A percentile compares a stretch with the other conserved stretches of the same genome.
Conservation (phyloP, 1,139 yeast species). For the Suhomyces bribrorum region DNA sequence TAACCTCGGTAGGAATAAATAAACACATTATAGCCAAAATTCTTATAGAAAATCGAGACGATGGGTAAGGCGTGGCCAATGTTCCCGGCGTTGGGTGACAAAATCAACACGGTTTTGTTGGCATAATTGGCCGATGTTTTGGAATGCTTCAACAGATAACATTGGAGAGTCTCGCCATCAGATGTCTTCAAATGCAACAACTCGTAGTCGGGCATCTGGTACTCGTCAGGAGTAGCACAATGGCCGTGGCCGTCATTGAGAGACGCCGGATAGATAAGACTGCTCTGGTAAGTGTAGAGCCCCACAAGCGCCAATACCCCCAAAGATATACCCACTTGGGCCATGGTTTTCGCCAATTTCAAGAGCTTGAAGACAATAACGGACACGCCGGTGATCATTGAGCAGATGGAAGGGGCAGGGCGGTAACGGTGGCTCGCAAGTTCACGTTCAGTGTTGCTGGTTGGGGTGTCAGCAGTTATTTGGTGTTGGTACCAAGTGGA, state of each 20-base stretch:
- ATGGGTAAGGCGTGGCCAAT: slow-evolving; percentile 91
- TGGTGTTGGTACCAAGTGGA: too few species aligned
- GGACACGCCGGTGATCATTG: slow-evolving; percentile 11
- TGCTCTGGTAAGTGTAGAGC: slow-evolving; percentile 65
- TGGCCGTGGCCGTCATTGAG: slow-evolving; percentile 73
- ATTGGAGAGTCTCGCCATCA: slow-evolving; percentile 59
- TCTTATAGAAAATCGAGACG: slow-evolving; percentile 66
- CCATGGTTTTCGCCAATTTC: slow-evolving; percentile 14
- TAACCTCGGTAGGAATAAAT: slow-evolving; percentile 91
- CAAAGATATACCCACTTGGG: slow-evolving; percentile 34
- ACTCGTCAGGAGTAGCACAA: slow-evolving; percentile 79
- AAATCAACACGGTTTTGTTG: slow-evolving; percentile 70
- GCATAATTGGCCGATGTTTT: slow-evolving; percentile 39
- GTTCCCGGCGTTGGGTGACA: slow-evolving; percentile 96
- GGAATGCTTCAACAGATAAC: slow-evolving; percentile 53
- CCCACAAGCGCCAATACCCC: slow-evolving; percentile 50
- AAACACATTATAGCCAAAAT: slow-evolving; percentile 75
- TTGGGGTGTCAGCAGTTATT: too few species aligned
- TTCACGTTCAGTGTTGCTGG: too few species aligned
- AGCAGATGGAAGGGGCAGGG: too few species aligned
- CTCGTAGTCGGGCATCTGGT: slow-evolving; percentile 66
- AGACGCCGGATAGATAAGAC: slow-evolving; percentile 77
- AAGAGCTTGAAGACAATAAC: slow-evolving; percentile 12
- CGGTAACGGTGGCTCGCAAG: too few species aligned
- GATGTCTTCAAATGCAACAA: slow-evolving; percentile 59